Evolutionary conservation across 495 filamentous ascomycete species (phyloP).

Genomic region (Neurospora sp.): DNA sequence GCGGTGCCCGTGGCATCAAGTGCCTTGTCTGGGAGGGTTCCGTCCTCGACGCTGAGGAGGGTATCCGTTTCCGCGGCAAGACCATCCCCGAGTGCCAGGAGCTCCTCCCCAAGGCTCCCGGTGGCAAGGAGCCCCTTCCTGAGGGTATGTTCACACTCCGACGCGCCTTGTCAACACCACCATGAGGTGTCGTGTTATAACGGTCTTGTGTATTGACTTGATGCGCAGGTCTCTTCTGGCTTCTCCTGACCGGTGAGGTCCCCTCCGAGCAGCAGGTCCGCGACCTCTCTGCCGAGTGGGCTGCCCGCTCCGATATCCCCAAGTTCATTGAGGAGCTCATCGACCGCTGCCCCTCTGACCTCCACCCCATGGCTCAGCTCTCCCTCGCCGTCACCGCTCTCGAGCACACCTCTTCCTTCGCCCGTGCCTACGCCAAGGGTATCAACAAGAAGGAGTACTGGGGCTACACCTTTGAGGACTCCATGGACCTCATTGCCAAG

Average conservation of each 20-base stretch:
- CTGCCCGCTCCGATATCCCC: slow-evolving; percentile 89
- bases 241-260: slow-evolving; percentile 93
- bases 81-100: slow-evolving; percentile 98
- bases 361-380: slow-evolving; percentile 99
- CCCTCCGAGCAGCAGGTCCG: slow-evolving; percentile 96
- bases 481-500: slow-evolving; percentile 99
- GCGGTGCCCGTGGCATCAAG: slow-evolving; percentile 98
- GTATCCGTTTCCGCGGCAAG: slow-evolving; percentile 96
- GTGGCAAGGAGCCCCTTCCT: slow-evolving; percentile 89
- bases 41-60: slow-evolving; percentile 95
- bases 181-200: background rate
- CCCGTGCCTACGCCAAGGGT: slow-evolving; percentile 96
- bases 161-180: background rate
- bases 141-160: slow-evolving; percentile 50
- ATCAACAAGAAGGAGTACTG: slow-evolving; percentile 99
- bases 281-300: slow-evolving; percentile 96
- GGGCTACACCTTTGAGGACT: slow-evolving; percentile 98
- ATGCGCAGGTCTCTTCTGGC: slow-evolving; percentile 88
- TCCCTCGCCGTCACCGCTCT: slow-evolving; percentile 94
- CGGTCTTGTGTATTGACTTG: slow-evolving; percentile 4
- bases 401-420: slow-evolving; percentile 93
- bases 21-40: slow-evolving; percentile 98
- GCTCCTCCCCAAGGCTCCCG: slow-evolving; percentile 89
- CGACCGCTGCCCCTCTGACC: slow-evolving; percentile 95
- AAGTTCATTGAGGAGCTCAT: slow-evolving; percentile 98